Percentiles rank a stretch among this genome's conserved stretches.
Evolutionary conservation across 1,284 basidiomycete genomes (phyloP).

Genomic region (Tilletia caries): DNA sequence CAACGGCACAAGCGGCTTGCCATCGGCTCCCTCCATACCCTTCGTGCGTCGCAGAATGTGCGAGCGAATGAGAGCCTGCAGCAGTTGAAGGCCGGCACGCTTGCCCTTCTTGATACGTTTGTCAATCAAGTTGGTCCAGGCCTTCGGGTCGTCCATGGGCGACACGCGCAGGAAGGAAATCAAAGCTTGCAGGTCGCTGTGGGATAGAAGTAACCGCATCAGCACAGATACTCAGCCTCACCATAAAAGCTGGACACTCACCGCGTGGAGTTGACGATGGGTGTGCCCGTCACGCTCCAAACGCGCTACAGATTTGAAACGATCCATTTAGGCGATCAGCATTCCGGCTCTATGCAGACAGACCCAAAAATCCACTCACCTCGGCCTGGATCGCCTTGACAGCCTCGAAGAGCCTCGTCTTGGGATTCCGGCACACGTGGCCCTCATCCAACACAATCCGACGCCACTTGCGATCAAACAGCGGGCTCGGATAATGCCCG

Average conservation of each 20-base stretch:
- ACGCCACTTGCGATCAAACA: slow-evolving; percentile 78
- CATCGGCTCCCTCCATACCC: slow-evolving; percentile 60
- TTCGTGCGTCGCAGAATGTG: slow-evolving; percentile 80
- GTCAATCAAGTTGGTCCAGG: slow-evolving; percentile 63
- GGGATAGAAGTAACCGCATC: too few relatives aligned
- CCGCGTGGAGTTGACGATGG: slow-evolving; percentile 74
- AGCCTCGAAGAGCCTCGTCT: slow-evolving; percentile 75
- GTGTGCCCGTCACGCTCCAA: slow-evolving; percentile 70
- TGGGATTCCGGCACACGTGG: slow-evolving; percentile 77
- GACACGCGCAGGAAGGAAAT: slow-evolving; percentile 72
- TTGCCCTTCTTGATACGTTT: slow-evolving; percentile 46
- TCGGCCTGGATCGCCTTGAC: slow-evolving; percentile 68
- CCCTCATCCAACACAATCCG: slow-evolving; percentile 82
- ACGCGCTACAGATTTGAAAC: not conserved
- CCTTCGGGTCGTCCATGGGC: slow-evolving; percentile 72
- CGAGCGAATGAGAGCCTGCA: slow-evolving; percentile 74
- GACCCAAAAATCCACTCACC: not conserved
- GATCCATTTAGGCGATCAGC: too few relatives aligned
- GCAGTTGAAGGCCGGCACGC: slow-evolving; percentile 17
- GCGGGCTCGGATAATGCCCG: slow-evolving; percentile 13
- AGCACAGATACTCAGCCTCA: too few relatives aligned
- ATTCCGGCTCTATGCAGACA: too few relatives aligned
- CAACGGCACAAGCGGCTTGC: slow-evolving; percentile 15
- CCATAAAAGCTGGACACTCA: too few relatives aligned
- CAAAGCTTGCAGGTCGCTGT: slow-evolving; percentile 76